Conservation (phyloP, 108 stramenopile genomes). For the Mediolabrus comicus region DNA sequence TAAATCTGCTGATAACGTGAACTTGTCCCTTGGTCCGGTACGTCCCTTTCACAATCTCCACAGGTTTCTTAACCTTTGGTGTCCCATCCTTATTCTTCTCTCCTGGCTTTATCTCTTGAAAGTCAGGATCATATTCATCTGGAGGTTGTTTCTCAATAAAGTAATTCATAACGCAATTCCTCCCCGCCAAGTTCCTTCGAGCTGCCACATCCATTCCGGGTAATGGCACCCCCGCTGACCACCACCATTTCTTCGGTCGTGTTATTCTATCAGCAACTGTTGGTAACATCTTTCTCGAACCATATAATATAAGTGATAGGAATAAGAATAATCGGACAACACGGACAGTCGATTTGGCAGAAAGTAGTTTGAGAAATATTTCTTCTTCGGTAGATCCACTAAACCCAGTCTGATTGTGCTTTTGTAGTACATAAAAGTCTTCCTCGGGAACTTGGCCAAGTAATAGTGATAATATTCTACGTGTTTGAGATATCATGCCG, state of each 20-base stretch:
- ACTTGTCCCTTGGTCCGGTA: slow-evolving; percentile 60
- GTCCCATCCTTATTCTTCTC: slow-evolving; percentile 31
- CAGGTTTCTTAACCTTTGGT: slow-evolving; percentile 13
- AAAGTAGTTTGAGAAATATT: slow-evolving; percentile 21
- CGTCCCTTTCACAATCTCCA: slow-evolving; percentile 42
- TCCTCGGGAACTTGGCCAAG: slow-evolving; percentile 24
- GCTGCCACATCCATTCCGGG: slow-evolving; percentile 9
- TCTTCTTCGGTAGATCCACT: slow-evolving; percentile 18
- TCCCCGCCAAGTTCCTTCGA: slow-evolving; percentile 32
- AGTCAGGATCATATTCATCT: slow-evolving; percentile 61
- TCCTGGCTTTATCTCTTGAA: slow-evolving; percentile 37
- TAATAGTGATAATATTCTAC: slow-evolving; percentile 19
- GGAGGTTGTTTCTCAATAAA: slow-evolving; percentile 57
- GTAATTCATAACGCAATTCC: slow-evolving; percentile 61
- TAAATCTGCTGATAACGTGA: slow-evolving; percentile 50
- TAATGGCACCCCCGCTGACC: slow-evolving; percentile 28
- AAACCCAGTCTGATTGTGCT: not conserved
- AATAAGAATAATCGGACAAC: slow-evolving; percentile 32
- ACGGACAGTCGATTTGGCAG: slow-evolving; percentile 33
- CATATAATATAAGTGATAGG: slow-evolving; percentile 12
- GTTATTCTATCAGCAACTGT: slow-evolving; percentile 23
- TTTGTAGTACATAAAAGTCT: slow-evolving; percentile 3
- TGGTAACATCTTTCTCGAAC: slow-evolving; percentile 13
- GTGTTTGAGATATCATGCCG: slow-evolving; percentile 4
- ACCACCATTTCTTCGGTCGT: slow-evolving; percentile 27